These are phyloP conservation scores for Pseudozyma hubeiensis DNA, from an alignment of 1,284 basidiomycete genomes.

Conservation along the genomic window DNA sequence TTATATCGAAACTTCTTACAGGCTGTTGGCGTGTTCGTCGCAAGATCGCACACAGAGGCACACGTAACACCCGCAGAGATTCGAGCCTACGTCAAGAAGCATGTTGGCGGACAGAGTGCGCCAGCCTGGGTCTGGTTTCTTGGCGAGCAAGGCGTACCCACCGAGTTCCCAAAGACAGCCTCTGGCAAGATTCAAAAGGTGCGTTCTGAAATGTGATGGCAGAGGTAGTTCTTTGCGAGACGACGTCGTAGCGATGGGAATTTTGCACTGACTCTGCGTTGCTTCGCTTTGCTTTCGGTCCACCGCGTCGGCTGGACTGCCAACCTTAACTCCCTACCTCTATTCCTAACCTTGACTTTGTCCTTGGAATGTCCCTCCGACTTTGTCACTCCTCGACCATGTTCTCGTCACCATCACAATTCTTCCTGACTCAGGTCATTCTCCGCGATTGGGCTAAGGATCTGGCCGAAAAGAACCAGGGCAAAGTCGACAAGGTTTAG, in stretches of 20 bases:
- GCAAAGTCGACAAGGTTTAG: conserved; percentile 42
- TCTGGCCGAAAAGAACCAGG: conserved; percentile 36
- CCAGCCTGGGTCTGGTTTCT: conserved; percentile 86
- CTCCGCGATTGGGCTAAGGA: conserved; percentile 70
- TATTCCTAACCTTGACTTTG: conserved; percentile 13
- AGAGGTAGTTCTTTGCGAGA: neutral
- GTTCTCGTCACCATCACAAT: neutral
- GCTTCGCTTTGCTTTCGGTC: conserved; percentile 25
- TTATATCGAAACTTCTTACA: conserved; percentile 3
- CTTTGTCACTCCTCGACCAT: conserved; percentile 2
- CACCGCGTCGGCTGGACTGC: conserved; percentile 3
- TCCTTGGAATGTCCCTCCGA: neutral
- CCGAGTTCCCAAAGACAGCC: conserved; percentile 83
- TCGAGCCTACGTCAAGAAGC: conserved; percentile 50
- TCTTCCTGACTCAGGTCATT: conserved; percentile 66
- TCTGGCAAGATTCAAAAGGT: conserved; percentile 90
- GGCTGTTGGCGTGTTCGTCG: conserved; percentile 59
- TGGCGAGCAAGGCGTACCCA: conserved; percentile 75
- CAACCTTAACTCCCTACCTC: conserved; percentile 7
- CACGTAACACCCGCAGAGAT: conserved; percentile 72
- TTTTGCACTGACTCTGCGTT: conserved; percentile 19
- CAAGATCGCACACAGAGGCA: conserved; percentile 28
- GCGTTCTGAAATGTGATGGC: conserved; percentile 17
- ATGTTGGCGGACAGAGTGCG: conserved; percentile 68
- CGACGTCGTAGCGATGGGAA: conserved; percentile 1